Percentiles rank a stretch among this genome's conserved stretches.
Evolutionary conservation across 2,329 filamentous ascomycete genomes (phyloP).

Genomic region (Diaporthe nobilis): DNA sequence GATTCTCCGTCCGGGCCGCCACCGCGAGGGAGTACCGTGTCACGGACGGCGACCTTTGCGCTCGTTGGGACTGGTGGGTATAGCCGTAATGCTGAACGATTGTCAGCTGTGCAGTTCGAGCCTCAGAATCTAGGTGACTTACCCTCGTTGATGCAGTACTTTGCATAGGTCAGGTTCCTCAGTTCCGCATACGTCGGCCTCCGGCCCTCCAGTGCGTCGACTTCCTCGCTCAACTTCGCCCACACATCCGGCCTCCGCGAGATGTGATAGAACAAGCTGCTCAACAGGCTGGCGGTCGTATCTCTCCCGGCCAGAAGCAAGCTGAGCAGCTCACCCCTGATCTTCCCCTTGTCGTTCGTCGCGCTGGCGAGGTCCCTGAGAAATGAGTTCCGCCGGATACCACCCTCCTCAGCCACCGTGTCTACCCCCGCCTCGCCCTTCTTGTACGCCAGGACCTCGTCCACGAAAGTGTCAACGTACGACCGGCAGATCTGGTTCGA

Average conservation of each 20-base stretch:
- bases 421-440: not conserved
- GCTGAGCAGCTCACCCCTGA: constrained; percentile 12
- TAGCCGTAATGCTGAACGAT: constrained; percentile 48
- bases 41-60: constrained; percentile 47
- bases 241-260: not conserved
- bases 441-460: constrained; percentile 4
- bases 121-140: not conserved
- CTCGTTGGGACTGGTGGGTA: constrained; percentile 54
- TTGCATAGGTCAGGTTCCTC: not conserved
- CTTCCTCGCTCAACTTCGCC: constrained; percentile 1
- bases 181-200: constrained; percentile 1
- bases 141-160: constrained; percentile 29
- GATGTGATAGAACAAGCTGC: constrained; percentile 3
- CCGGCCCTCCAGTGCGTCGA: not conserved
- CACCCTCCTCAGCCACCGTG: not conserved
- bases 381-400: not conserved
- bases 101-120: not conserved
- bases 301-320: constrained; percentile 20
- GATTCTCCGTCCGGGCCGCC: constrained; percentile 52
- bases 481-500: constrained; percentile 1
- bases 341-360: not conserved
- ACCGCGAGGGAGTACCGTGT: constrained; percentile 53
- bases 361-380: constrained; percentile 7
- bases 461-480: constrained; percentile 1
- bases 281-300: constrained; percentile 25